phyloP scores from a whole-genome alignment of 2,329 filamentous ascomycete genomes.

The Coniochaeta hoffmannii region DNA sequence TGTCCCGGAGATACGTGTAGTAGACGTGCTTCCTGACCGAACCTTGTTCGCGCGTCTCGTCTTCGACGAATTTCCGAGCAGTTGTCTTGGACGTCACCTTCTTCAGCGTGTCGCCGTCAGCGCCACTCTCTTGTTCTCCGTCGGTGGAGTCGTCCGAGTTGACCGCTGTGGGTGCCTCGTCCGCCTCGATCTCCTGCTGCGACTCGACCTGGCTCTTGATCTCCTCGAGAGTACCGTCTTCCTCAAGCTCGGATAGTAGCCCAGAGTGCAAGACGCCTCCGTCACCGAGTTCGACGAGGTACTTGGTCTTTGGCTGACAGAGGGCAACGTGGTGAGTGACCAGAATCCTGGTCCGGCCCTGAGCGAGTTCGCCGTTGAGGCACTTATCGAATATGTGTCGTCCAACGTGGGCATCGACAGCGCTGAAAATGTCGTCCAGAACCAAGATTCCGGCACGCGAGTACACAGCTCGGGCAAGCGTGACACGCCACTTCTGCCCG shows the following conservation, averaged over 20 bases:
- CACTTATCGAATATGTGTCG: constrained; percentile 73
- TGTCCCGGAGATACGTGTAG: constrained; percentile 56
- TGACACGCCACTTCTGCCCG: constrained; percentile 77
- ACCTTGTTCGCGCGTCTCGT: constrained; percentile 65
- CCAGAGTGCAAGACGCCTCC: constrained; percentile 60
- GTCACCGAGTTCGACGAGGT: constrained; percentile 64
- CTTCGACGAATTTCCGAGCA: constrained; percentile 67
- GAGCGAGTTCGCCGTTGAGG: constrained; percentile 61
- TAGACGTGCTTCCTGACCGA: constrained; percentile 64
- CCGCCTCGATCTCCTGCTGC: constrained; percentile 35
- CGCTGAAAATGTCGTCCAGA: constrained; percentile 78
- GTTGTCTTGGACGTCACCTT: constrained; percentile 42
- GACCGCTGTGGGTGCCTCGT: constrained; percentile 44
- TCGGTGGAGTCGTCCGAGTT: constrained; percentile 44
- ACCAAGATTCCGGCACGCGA: constrained; percentile 69
- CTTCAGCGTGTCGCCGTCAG: constrained; percentile 32
- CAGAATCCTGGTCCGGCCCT: constrained; percentile 65
- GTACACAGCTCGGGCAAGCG: constrained; percentile 72
- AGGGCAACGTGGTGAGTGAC: constrained; percentile 75
- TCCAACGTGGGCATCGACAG: constrained; percentile 75
- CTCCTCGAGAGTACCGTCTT: constrained; percentile 46
- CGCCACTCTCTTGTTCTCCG: constrained; percentile 31
- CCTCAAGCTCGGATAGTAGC: constrained; percentile 54
- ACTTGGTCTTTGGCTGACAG: constrained; percentile 63
- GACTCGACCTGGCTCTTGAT: constrained; percentile 51